A percentile compares a stretch with the other conserved stretches of the same genome.
Evolutionary conservation across 2,329 filamentous ascomycete genomes (phyloP).

Genomic region (Paraconiothyrium sp.): DNA sequence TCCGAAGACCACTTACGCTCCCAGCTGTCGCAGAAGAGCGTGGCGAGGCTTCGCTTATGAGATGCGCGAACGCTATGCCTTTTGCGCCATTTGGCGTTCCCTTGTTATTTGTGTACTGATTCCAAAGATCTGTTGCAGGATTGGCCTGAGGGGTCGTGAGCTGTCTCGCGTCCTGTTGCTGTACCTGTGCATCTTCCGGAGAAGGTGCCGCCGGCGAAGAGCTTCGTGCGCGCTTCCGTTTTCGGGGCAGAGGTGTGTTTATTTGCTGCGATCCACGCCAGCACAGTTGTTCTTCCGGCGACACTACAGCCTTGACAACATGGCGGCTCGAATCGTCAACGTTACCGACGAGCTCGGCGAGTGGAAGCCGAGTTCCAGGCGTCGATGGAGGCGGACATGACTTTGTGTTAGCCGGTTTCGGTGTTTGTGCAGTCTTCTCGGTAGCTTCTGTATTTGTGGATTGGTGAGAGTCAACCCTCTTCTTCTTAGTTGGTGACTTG

Average conservation of each 20-base stretch:
- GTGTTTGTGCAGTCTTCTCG: slow-evolving; percentile 35
- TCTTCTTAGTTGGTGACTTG: slow-evolving; percentile 21
- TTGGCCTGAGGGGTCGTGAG: slow-evolving; percentile 57
- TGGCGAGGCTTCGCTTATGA: slow-evolving; percentile 58
- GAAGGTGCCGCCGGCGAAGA: slow-evolving; percentile 56
- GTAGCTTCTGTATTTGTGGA: slow-evolving; percentile 25
- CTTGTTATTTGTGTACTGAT: slow-evolving; percentile 53
- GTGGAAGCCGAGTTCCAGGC: slow-evolving; percentile 65
- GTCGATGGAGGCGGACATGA: slow-evolving; percentile 62
- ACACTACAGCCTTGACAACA: slow-evolving; percentile 58
- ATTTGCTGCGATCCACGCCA: slow-evolving; percentile 63
- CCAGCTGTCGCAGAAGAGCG: slow-evolving; percentile 56
- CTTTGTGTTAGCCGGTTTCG: slow-evolving; percentile 36
- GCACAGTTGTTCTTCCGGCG: slow-evolving; percentile 68
- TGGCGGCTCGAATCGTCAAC: slow-evolving; percentile 64
- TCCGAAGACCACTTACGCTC: slow-evolving; percentile 56
- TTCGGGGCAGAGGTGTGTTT: slow-evolving; percentile 53
- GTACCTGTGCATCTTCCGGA: slow-evolving; percentile 47
- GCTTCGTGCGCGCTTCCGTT: slow-evolving; percentile 57
- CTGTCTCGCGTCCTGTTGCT: slow-evolving; percentile 28
- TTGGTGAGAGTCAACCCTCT: slow-evolving; percentile 32
- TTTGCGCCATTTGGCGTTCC: slow-evolving; percentile 49
- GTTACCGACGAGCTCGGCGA: slow-evolving; percentile 70
- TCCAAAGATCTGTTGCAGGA: slow-evolving; percentile 59
- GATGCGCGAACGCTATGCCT: slow-evolving; percentile 53